These are phyloP conservation scores for Massariosphaeria phaeospora DNA, from an alignment of 495 filamentous ascomycete species.

Conservation along the genomic window DNA sequence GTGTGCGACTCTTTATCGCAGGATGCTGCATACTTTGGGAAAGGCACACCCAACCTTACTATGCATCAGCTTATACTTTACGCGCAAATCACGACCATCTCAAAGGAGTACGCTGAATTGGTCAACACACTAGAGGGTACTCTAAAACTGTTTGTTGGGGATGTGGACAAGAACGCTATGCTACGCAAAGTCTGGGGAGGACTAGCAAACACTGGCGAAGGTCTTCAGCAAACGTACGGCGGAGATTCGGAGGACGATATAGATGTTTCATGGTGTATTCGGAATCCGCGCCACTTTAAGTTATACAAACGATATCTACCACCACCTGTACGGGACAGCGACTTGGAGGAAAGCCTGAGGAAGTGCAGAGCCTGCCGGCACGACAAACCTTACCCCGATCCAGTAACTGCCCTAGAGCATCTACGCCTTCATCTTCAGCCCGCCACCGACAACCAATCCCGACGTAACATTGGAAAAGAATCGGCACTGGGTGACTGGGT, in stretches of 20 bases:
- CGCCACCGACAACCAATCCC: not conserved
- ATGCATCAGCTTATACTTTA: conserved; percentile 12
- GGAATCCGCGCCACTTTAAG: not conserved
- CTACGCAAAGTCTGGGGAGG: conserved; percentile 23
- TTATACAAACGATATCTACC: not conserved
- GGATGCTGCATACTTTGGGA: not conserved
- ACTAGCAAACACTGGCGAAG: conserved; percentile 2
- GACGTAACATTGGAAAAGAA: not conserved
- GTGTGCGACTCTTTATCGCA: not conserved
- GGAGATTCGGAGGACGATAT: conserved; percentile 7
- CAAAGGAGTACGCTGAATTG: not conserved
- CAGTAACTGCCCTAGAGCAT: conserved; percentile 8
- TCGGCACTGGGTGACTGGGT: conserved; percentile 13
- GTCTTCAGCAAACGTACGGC: not conserved
- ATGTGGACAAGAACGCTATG: conserved; percentile 14
- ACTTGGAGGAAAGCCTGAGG: not conserved
- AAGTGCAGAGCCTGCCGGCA: conserved; percentile 6
- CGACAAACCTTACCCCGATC: not conserved
- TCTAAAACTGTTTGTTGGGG: conserved; percentile 13
- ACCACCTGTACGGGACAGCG: not conserved
- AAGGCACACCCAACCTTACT: not conserved
- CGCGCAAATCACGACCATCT: not conserved
- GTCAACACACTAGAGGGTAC: conserved; percentile 1
- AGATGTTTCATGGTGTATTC: not conserved
- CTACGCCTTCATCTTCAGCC: not conserved